These are phyloP conservation scores for Darksidea phi DNA, from an alignment of 495 filamentous ascomycete species.

Conservation along the genomic window DNA sequence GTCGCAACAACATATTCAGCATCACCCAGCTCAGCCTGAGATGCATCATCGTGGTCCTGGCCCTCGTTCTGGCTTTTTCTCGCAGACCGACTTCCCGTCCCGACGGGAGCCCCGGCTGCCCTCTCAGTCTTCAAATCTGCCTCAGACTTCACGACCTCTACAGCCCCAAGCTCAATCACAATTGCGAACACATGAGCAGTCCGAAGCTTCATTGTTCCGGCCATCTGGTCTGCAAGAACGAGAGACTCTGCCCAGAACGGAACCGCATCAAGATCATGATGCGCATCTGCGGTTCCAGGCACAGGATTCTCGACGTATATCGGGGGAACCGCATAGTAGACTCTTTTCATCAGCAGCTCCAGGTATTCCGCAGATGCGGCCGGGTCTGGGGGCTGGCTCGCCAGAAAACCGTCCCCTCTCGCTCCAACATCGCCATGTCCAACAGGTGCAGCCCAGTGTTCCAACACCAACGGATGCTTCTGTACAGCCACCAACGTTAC, in stretches of 20 bases:
- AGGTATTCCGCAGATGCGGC: slow-evolving; percentile 17
- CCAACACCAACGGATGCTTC: slow-evolving; percentile 9
- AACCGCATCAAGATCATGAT: slow-evolving; percentile 19
- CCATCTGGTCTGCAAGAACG: slow-evolving; percentile 24
- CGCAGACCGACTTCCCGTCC: slow-evolving; percentile 5
- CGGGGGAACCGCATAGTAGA: slow-evolving; percentile 24
- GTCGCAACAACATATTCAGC: slow-evolving; percentile 1
- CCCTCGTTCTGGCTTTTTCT: slow-evolving; percentile 30
- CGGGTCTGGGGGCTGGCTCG: slow-evolving; percentile 9
- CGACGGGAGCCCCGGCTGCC: slow-evolving; percentile 21
- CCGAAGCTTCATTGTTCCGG: slow-evolving; percentile 17
- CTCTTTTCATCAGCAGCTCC: slow-evolving; percentile 15
- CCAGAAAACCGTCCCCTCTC: slow-evolving; percentile 24
- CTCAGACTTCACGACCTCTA: slow-evolving; percentile 2
- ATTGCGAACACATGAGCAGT: slow-evolving; percentile 2
- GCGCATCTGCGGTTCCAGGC: neutral
- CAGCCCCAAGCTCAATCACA: slow-evolving; percentile 15
- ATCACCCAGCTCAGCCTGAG: slow-evolving; percentile 17
- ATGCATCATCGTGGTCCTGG: slow-evolving; percentile 11
- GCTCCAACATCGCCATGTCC: slow-evolving; percentile 10
- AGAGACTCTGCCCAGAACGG: slow-evolving; percentile 9
- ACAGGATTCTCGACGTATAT: slow-evolving; percentile 25
- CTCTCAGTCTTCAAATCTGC: slow-evolving; percentile 19
- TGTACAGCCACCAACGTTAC: slow-evolving; percentile 3
- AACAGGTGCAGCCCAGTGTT: slow-evolving; percentile 11